These are phyloP conservation scores for Populus euphratica DNA, from an alignment of 345 rosid genomes.

Conservation along the genomic window DNA sequence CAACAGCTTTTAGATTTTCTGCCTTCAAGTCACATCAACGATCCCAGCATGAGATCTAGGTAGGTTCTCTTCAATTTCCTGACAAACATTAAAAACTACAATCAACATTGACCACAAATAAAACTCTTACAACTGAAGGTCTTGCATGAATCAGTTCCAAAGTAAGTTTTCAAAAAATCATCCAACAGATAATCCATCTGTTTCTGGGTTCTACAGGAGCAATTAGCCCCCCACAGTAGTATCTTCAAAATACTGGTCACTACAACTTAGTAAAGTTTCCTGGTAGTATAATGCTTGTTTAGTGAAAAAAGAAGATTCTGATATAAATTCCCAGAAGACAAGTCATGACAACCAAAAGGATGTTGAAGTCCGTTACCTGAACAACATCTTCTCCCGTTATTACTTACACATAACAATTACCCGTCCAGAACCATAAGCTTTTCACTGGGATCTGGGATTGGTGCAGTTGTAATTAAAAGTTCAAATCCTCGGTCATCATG, in stretches of 20 bases:
- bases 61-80: slow-evolving; percentile 34
- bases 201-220: neutral
- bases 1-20: slow-evolving; percentile 6
- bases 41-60: slow-evolving; percentile 20
- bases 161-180: neutral
- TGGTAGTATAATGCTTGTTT: neutral
- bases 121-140: neutral
- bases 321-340: neutral
- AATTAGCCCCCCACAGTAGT: neutral
- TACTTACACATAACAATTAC: too few species aligned
- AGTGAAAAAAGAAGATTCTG: neutral
- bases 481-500: slow-evolving; percentile 17
- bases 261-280: neutral
- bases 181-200: neutral
- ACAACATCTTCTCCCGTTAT: slow-evolving; percentile 30
- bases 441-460: slow-evolving; percentile 32
- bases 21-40: slow-evolving; percentile 11
- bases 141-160: neutral
- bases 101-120: neutral
- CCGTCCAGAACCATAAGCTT: slow-evolving; percentile 31
- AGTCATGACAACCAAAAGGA: neutral
- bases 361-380: slow-evolving; percentile 14
- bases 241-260: neutral
- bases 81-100: neutral
- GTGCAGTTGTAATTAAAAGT: slow-evolving; percentile 34